Conservation (phyloP, 1,284 basidiomycete genomes). For the Coniferiporia sulphurascens region DNA sequence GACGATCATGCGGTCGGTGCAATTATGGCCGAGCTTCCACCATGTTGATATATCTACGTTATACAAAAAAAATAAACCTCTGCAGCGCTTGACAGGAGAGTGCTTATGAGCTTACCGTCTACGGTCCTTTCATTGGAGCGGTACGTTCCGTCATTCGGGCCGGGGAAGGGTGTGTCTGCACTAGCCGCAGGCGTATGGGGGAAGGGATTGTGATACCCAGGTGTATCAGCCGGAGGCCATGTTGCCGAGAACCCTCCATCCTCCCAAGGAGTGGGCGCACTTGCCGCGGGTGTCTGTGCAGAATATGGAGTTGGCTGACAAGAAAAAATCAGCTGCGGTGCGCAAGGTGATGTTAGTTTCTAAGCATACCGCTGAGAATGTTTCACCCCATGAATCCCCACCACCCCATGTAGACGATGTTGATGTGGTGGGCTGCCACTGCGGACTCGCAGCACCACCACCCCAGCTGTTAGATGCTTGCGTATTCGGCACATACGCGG, state of each 20-base stretch:
- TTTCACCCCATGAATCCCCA: slow-evolving; percentile 3
- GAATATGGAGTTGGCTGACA: slow-evolving; percentile 10
- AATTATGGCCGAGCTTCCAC: slow-evolving; percentile 1
- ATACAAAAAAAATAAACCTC: background rate
- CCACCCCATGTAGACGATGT: background rate
- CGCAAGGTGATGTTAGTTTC: background rate
- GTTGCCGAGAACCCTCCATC: background rate
- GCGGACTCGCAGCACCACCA: slow-evolving; percentile 35
- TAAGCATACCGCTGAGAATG: slow-evolving; percentile 7
- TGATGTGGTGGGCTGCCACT: slow-evolving; percentile 18
- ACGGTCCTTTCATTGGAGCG: background rate
- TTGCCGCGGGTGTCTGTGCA: slow-evolving; percentile 14
- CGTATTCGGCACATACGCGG: slow-evolving; percentile 29
- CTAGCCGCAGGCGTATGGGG: background rate
- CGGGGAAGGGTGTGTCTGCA: background rate
- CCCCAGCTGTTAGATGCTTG: slow-evolving; percentile 40
- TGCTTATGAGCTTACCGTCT: background rate
- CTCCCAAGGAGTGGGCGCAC: slow-evolving; percentile 13
- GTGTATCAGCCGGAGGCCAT: background rate
- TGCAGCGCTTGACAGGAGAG: background rate
- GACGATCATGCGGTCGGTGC: slow-evolving; percentile 2
- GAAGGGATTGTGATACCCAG: background rate
- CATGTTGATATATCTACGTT: background rate
- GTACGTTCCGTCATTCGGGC: background rate
- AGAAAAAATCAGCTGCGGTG: background rate